Base-by-base conservation (phyloP, 2,329 filamentous ascomycete genomes). In the Claviceps quebecensis region DNA sequence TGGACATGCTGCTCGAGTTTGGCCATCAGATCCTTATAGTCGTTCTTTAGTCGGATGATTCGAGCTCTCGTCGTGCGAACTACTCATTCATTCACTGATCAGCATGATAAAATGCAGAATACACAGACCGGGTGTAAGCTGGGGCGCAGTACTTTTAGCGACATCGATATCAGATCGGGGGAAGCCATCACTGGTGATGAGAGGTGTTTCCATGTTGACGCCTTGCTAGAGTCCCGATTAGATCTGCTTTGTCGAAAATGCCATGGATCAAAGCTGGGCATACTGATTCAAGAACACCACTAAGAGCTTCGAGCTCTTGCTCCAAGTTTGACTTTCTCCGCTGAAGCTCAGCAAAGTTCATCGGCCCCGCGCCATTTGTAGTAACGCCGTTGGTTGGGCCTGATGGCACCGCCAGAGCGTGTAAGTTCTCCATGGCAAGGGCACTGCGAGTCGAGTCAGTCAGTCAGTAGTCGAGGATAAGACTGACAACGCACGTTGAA, bases 151-250 rank as follows among this genome's bases (percentile, higher is more conserved):
- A 93, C 88, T 93, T 70, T 96, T 91, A 26, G 93, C 85, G 56
- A 98, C 86, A 66, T 98, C 93, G 56, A 98, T 83, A 67, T 98
- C 93, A 60, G 87, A 84, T 63, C 93, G 80, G 36, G 93, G 93
- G 65, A 87, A 98, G 47, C 93, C 93, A 68, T 97, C 93, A 55
- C 82, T 79, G 14, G 91, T 96, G 23, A 88, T 80, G 40, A 98
- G 78, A 53, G 81, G 76, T 7, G 93, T 96, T 60, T 84, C 83
- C 93, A 98, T 98, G 61, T 86, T 83, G 50, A 95, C 91, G 45
- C 85, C 83, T 72, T 97, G 91, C 90, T 96, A 60, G 23, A 38
- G 11, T 6, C 41, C 14, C 14, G 9, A 50, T 67, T 45, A 67
- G 62, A 29, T 51, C 22, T 7, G 9, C 8, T 16, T 16, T 5